Base-by-base conservation (phyloP, 306 rosid species). In the Lathyrus tuberosus region DNA sequence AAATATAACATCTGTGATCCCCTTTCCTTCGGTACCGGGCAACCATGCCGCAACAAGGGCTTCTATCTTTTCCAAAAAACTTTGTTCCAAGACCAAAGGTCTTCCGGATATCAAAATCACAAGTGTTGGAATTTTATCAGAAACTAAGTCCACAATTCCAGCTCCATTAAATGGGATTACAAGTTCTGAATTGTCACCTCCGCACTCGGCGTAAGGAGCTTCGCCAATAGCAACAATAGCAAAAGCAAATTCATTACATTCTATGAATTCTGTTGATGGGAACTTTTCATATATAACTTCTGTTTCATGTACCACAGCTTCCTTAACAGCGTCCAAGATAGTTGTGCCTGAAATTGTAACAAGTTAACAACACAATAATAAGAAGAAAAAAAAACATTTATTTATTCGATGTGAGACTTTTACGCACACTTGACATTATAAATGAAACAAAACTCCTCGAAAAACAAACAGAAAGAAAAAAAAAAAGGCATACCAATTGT, bases 41-140 rank as follows among this genome's bases (percentile, higher is more conserved):
- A 86, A 81, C 96, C 96, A 92, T 51, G 95, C 96, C 44, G 91
- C 92, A 76, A 89, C 84, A 17, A 89, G 71, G 73, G 89, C 91
- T 69, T 89, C 85, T 26, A 77, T 73, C 65, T 86, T 92, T 65
- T 77, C 89, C 53, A 89, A 79, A 44, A 87, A 60, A 22, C 57
- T 47, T 33, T 88, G 82, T 80, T 86, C 92, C 54, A 89, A 73
- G 49, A 80, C 82, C 58, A 87, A 64, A 46, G 98, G 96, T 78
- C 98, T 86, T 76, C 96, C 98, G 17, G 96, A 87, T 68, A 92
- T 76, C 68, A 87, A 65, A 80, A 89, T 86, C 65, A 77, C 92
- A 73, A 92, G 70, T 51, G 96, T 89, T 40, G 96, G 96, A 31
- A 92, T 69, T 73, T 73, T 86, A 73, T 83, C 82, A 40, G 92